phyloP scores from a whole-genome alignment of 495 filamentous ascomycete genomes.

The Xylaria bambusicola region DNA sequence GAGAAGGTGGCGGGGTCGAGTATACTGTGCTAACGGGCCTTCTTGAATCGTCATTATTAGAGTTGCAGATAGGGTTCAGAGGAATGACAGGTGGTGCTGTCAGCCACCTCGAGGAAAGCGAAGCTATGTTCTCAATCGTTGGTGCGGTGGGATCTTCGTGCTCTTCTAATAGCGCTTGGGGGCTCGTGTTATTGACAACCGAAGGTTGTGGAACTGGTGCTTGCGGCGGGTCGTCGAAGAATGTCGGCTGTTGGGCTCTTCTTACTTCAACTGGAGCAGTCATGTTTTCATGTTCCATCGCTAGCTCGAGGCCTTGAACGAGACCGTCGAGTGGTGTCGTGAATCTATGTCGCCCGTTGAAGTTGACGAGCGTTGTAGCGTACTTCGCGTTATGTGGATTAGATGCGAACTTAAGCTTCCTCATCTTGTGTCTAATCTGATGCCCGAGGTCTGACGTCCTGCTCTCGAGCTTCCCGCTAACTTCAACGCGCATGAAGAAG shows the following conservation, averaged over 20 bases:
- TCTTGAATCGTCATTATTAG: neutral
- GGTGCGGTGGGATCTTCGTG: slow-evolving; percentile 5
- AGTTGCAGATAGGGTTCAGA: neutral
- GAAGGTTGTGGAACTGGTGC: neutral
- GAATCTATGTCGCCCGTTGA: slow-evolving; percentile 7
- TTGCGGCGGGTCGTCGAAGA: slow-evolving; percentile 2
- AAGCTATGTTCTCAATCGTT: slow-evolving; percentile 13
- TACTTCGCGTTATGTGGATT: slow-evolving; percentile 2
- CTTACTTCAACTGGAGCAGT: slow-evolving; percentile 24
- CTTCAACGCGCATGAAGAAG: slow-evolving; percentile 25
- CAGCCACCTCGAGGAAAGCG: slow-evolving; percentile 10
- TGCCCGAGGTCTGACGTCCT: slow-evolving; percentile 13
- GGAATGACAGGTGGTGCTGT: slow-evolving; percentile 9
- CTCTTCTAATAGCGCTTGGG: slow-evolving; percentile 5
- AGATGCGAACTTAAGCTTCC: slow-evolving; percentile 8
- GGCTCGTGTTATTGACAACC: neutral
- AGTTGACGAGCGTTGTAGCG: slow-evolving; percentile 15
- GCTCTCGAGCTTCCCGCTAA: slow-evolving; percentile 21
- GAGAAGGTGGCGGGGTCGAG: neutral
- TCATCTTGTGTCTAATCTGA: slow-evolving; percentile 13
- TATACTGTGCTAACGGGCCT: neutral
- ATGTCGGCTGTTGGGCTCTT: slow-evolving; percentile 5
- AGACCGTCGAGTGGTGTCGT: slow-evolving; percentile 22
- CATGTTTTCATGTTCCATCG: slow-evolving; percentile 30
- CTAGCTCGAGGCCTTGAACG: slow-evolving; percentile 19